Percentiles rank a stretch among this genome's conserved stretches.
phyloP scores from a whole-genome alignment of 139 green algal species.

The Coelastrella sp. region DNA sequence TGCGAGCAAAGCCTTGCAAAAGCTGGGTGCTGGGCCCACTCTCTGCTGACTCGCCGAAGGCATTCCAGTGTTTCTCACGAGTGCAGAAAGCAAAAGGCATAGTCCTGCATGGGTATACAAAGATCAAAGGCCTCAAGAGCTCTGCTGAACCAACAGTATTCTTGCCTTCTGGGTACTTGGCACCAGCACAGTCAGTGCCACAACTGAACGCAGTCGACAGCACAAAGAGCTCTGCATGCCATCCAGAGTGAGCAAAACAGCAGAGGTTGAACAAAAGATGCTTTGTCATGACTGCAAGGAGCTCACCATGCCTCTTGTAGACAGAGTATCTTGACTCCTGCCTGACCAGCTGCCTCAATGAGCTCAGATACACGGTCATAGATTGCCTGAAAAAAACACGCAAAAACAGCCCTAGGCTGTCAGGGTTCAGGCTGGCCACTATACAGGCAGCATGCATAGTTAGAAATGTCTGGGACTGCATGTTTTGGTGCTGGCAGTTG shows the following conservation, averaged over 20 bases:
- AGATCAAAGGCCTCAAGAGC: no score
- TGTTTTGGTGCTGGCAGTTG: no score
- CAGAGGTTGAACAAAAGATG: neutral
- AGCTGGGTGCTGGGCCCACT: slow-evolving; percentile 63
- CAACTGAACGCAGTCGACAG: no score
- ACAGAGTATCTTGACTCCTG: slow-evolving; percentile 92
- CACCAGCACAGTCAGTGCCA: no score
- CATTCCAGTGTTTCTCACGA: slow-evolving; percentile 91
- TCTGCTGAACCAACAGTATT: no score
- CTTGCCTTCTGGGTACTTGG: no score
- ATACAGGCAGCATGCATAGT: no score
- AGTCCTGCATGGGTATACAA: no score
- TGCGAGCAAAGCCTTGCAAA: slow-evolving; percentile 59
- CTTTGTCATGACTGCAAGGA: neutral
- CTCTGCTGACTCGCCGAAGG: slow-evolving; percentile 93
- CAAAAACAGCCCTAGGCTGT: neutral
- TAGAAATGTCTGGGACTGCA: no score
- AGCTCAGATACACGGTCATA: slow-evolving; percentile 71
- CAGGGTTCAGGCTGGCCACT: no score
- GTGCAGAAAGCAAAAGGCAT: slow-evolving; percentile 99
- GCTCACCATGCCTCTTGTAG: slow-evolving; percentile 93
- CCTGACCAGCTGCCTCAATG: slow-evolving; percentile 78
- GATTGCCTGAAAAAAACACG: slow-evolving; percentile 61
- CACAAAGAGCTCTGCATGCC: no score
- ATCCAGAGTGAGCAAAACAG: no score